phyloP scores from a whole-genome alignment of 495 filamentous ascomycete species.

The Evernia prunastri region DNA sequence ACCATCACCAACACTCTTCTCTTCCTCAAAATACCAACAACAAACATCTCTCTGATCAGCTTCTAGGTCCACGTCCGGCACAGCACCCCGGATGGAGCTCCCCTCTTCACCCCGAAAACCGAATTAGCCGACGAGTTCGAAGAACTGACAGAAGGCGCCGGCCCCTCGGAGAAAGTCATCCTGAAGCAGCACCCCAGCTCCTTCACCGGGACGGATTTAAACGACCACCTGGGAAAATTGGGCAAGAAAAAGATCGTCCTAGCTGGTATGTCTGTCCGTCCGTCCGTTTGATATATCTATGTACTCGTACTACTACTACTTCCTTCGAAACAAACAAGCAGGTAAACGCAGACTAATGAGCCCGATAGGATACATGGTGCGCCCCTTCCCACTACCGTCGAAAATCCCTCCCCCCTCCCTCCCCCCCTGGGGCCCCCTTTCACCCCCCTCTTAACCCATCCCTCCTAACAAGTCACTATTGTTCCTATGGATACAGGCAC shows the following conservation, averaged over 20 bases:
- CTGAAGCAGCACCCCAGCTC: conserved; percentile 42
- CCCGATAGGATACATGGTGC: conserved; percentile 23
- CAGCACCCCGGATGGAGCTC: conserved; percentile 47
- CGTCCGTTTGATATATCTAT: too few relatives aligned
- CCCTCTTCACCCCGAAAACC: conserved; percentile 53
- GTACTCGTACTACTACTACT: too few relatives aligned
- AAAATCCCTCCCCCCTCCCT: too few relatives aligned
- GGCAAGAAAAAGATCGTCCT: conserved; percentile 45
- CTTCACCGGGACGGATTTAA: conserved; percentile 43
- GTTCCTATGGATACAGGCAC: too few relatives aligned
- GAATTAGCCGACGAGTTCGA: conserved; percentile 47
- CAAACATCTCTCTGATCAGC: too few relatives aligned
- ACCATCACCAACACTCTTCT: too few relatives aligned
- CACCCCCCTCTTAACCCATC: too few relatives aligned
- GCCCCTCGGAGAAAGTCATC: conserved; percentile 39
- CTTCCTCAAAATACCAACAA: too few relatives aligned
- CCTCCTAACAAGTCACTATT: too few relatives aligned
- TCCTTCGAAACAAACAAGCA: too few relatives aligned
- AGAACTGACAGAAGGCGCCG: conserved; percentile 36
- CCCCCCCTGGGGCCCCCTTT: too few relatives aligned
- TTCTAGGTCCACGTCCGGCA: conserved; percentile 44
- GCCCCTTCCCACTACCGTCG: too few relatives aligned
- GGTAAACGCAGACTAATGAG: neutral
- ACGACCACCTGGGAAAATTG: conserved; percentile 34
- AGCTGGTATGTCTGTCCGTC: conserved; percentile 48